Evolutionary conservation across 2,329 filamentous ascomycete genomes (phyloP), one percentile per base, ranked within the genome.

Genomic region (Epichloe baconii): DNA sequence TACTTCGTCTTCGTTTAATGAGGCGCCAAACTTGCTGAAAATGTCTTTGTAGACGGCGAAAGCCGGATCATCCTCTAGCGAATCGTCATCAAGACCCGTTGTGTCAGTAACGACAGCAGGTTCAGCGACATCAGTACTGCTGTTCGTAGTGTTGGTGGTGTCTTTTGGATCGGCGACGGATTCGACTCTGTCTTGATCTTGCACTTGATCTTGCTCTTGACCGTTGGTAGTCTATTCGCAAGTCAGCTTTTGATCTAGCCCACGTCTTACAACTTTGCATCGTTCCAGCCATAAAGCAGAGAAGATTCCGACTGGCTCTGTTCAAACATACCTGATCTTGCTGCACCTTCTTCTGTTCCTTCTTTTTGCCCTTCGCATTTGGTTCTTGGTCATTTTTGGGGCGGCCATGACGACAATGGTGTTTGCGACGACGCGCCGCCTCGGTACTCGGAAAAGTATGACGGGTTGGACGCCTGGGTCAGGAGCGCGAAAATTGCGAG

Each of bases 351-450:
- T 94, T 94, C 65, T 88, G 81, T 61, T 88, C 86, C 82, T 95
- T 96, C 79, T 93, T 95, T 91, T 90, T 47, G 88, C 86, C 67
- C 91, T 83, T 67, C 89, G 81, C 74, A 90, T 84, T 71, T 95
- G 88, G 70, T 96, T 96, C 75, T 96, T 97, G 66, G 85, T 89
- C 74, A 85, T 82, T 73, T 91, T 94, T 58, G 76, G 68, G 57
- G 73, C 67, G 62, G 78, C 79, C 80, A 83, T 84, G 64, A 67
- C 73, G 62, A 59, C 47, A 49, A 49, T 14, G 57, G 52, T 53
- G 42, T 53, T 51, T 56, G 58, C 57, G 62, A 59, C 55, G 50
- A 53, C 57, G 57, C 55, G 57, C 56, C 53, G 59, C 55, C 53
- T 52, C 57, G 57, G n/a, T 62, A 55, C 46, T 57, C 61, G 50